Evolutionary conservation across 768 basidiomycete species (phyloP).

Genomic region (Rhizopogon salebrosus): DNA sequence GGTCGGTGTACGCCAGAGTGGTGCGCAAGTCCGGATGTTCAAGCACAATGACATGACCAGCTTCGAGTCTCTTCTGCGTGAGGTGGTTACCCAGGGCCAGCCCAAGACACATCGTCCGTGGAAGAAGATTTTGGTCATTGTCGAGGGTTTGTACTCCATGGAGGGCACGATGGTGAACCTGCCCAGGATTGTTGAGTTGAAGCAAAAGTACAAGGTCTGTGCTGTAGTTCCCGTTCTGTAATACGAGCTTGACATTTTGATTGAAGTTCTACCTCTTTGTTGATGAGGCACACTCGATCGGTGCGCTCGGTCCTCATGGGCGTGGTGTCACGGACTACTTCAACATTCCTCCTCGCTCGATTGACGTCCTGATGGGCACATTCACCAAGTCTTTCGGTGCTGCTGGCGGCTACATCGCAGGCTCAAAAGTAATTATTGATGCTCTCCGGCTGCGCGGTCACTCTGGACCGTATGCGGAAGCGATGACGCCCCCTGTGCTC

Average conservation of each 20-base stretch:
- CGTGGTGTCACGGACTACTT: constrained; percentile 97
- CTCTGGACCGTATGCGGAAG: constrained; percentile 81
- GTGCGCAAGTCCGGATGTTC: constrained; percentile 88
- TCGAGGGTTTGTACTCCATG: constrained; percentile 98
- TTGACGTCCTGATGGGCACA: constrained; percentile 98
- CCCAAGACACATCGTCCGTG: constrained; percentile 97
- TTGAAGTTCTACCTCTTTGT: constrained; percentile 89
- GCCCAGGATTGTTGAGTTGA: constrained; percentile 78
- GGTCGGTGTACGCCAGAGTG: constrained; percentile 84
- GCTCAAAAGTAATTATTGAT: constrained; percentile 75
- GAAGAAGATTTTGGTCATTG: constrained; percentile 95
- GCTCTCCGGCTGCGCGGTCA: constrained; percentile 77
- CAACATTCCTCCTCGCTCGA: constrained; percentile 66
- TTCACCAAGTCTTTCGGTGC: constrained; percentile 96
- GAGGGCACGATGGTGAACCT: constrained; percentile 92
- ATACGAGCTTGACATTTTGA: not conserved
- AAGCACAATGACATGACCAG: constrained; percentile 93
- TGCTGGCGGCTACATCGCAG: constrained; percentile 92
- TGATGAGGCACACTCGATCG: constrained; percentile 97
- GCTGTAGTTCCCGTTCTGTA: not conserved
- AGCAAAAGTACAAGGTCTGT: constrained; percentile 90
- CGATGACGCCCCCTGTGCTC: constrained; percentile 86
- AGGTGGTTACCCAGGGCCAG: constrained; percentile 95
- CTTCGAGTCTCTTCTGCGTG: constrained; percentile 76
- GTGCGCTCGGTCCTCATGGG: constrained; percentile 90